phyloP scores from a whole-genome alignment of 345 rosid species.

The Lepidium sativum region DNA sequence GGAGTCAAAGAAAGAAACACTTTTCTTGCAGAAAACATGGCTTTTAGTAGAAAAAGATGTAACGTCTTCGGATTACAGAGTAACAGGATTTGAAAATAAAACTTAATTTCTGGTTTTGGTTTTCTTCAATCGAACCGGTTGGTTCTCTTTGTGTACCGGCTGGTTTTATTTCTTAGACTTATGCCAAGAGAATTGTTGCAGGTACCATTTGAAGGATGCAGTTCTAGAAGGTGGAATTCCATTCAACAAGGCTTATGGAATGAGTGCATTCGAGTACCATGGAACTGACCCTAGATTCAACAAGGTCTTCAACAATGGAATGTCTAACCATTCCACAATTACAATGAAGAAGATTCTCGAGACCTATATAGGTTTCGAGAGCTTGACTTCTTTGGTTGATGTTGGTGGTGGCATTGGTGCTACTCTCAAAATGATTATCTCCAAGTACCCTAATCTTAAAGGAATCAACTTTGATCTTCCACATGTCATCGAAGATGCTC shows the following conservation, averaged over 20 bases:
- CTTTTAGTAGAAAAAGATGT: neutral
- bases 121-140: neutral
- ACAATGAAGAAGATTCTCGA: constrained; percentile 71
- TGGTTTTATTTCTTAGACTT: neutral
- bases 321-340: constrained; percentile 65
- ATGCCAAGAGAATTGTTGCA: constrained; percentile 12
- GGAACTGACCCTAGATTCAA: constrained; percentile 67
- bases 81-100: neutral
- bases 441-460: constrained; percentile 58
- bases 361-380: constrained; percentile 61
- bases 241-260: constrained; percentile 70
- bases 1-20: neutral
- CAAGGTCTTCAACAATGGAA: constrained; percentile 66
- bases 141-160: neutral
- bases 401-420: constrained; percentile 92
- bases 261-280: constrained; percentile 72
- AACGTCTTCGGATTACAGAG: neutral
- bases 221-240: constrained; percentile 75
- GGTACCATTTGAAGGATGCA: constrained; percentile 77
- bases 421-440: constrained; percentile 51
- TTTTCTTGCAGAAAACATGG: neutral
- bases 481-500: constrained; percentile 73
- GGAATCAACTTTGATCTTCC: constrained; percentile 86
- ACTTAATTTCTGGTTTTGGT: neutral
- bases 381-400: constrained; percentile 59